Evolutionary conservation across 805 yeast genomes (phyloP).

Genomic region (Wickerhamomyces ciferrii): DNA sequence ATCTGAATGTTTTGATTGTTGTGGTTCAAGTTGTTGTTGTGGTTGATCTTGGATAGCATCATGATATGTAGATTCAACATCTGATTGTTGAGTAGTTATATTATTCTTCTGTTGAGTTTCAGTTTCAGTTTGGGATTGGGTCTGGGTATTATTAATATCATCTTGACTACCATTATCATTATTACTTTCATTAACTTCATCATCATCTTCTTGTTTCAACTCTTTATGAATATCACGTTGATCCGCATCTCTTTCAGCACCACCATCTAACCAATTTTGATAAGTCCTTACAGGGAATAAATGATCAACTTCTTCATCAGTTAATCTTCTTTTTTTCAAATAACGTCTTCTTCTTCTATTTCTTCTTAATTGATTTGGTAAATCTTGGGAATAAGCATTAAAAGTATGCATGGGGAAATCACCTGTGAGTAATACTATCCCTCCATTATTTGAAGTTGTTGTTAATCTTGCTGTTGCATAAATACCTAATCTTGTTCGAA

Average conservation of each 20-base stretch:
- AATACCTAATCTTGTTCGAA: conserved; percentile 51
- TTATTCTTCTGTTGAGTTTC: background rate
- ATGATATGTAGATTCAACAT: background rate
- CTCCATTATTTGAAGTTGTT: conserved; percentile 5
- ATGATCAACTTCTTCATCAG: conserved; percentile 53
- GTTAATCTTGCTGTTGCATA: conserved; percentile 25
- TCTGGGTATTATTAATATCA: no score
- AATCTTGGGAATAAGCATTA: conserved; percentile 12
- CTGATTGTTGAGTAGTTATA: background rate
- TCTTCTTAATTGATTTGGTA: conserved; percentile 12
- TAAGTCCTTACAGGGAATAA: conserved; percentile 56
- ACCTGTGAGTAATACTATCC: conserved; percentile 15
- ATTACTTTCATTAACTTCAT: conserved; percentile 4
- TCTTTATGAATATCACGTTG: conserved; percentile 40
- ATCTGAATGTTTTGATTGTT: no score
- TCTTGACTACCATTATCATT: background rate
- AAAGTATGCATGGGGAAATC: conserved; percentile 20
- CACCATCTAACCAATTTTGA: conserved; percentile 56
- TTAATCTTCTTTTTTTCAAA: conserved; percentile 43
- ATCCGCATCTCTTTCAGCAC: conserved; percentile 44
- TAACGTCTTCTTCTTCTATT: conserved; percentile 35
- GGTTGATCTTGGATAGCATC: background rate
- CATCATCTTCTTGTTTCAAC: conserved; percentile 27
- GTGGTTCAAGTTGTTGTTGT: background rate
- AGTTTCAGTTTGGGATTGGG: no score